Percentiles rank a stretch among this genome's conserved stretches.
Conservation (phyloP, 2,329 filamentous ascomycete species). For the Pyrenophora tritici-repentis region DNA sequence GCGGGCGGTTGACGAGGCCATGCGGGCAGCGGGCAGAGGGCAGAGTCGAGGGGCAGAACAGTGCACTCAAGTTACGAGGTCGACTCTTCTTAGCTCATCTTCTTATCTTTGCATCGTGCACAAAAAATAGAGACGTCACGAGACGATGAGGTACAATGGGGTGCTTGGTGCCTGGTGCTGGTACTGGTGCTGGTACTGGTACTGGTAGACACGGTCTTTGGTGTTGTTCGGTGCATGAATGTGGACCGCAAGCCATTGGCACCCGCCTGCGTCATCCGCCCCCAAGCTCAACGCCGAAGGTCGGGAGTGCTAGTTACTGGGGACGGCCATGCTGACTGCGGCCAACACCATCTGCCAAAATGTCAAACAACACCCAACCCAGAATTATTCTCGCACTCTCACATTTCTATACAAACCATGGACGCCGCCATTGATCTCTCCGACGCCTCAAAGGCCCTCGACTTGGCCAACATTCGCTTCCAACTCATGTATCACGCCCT, state of each 20-base stretch:
- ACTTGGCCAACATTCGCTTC: conserved; percentile 89
- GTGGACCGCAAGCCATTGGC: conserved; percentile 16
- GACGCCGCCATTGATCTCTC: conserved; percentile 88
- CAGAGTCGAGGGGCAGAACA: background rate
- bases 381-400: too few relatives aligned
- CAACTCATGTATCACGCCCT: conserved; percentile 73
- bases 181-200: conserved; percentile 8
- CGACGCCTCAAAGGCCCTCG: conserved; percentile 81
- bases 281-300: conserved; percentile 16
- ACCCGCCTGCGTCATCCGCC: conserved; percentile 30
- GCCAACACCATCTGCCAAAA: too few relatives aligned
- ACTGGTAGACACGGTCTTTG: conserved; percentile 5
- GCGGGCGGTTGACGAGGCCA: conserved; percentile 37
- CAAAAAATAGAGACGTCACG: too few relatives aligned
- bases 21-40: conserved; percentile 21
- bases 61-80: background rate
- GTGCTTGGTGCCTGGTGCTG: conserved; percentile 6
- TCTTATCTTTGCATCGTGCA: background rate
- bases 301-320: too few relatives aligned
- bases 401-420: conserved; percentile 72
- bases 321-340: conserved; percentile 6
- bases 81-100: conserved; percentile 13
- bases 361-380: background rate
- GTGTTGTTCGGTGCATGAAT: conserved; percentile 1
- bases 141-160: background rate